Conservation (phyloP, 352 stramenopile genomes). For the Pythium apleroticum region DNA sequence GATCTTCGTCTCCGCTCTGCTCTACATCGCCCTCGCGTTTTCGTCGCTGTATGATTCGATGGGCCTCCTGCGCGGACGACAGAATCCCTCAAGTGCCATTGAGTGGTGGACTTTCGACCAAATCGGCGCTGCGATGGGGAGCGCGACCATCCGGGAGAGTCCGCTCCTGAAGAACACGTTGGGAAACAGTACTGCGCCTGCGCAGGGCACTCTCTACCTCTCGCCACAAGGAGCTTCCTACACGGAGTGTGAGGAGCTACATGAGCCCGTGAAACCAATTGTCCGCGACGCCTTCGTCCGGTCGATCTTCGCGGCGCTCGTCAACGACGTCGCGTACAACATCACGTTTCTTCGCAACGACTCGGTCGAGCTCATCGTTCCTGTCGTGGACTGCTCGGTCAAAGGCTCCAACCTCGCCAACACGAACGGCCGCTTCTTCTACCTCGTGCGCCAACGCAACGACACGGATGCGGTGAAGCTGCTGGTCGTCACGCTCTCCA, state of each 20-base stretch:
- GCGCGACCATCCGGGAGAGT: constrained; percentile 22
- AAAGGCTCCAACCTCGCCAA: constrained; percentile 17
- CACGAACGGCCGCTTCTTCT: constrained; percentile 10
- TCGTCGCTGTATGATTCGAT: background rate
- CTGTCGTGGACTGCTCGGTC: constrained; percentile 45
- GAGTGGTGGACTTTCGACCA: background rate
- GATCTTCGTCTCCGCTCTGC: background rate
- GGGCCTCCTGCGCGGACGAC: background rate
- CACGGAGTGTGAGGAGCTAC: constrained; percentile 1
- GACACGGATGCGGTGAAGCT: constrained; percentile 22
- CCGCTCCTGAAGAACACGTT: constrained; percentile 19
- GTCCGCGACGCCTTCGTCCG: constrained; percentile 35
- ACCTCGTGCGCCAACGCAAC: constrained; percentile 22
- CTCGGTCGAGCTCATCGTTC: constrained; percentile 39
- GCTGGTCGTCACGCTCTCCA: constrained; percentile 19
- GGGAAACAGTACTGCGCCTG: constrained; percentile 15
- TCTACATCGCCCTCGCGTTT: background rate
- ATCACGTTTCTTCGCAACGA: constrained; percentile 23
- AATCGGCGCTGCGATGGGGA: background rate
- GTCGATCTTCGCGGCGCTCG: constrained; percentile 23
- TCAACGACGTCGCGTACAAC: constrained; percentile 35
- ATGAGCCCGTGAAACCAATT: background rate
- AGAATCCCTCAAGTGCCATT: background rate
- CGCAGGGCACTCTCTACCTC: constrained; percentile 24
- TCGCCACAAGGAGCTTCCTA: background rate